These are phyloP conservation scores for Didymella arachidicola DNA, from an alignment of 2,329 filamentous ascomycete species.

Conservation along the genomic window DNA sequence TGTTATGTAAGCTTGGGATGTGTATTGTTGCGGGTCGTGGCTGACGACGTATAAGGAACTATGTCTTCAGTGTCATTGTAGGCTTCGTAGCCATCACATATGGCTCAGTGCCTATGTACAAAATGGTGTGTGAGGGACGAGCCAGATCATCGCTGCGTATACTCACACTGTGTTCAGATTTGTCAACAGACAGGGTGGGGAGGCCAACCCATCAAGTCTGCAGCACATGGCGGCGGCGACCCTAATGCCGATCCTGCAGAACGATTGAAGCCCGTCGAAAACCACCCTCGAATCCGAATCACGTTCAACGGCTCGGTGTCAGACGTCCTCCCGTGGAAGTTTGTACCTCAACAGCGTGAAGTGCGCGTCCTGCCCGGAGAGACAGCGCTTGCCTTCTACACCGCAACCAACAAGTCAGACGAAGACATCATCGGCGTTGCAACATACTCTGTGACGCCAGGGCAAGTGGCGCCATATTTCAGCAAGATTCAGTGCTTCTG, in stretches of 20 bases:
- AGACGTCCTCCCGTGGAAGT: slow-evolving; percentile 96
- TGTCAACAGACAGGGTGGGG: slow-evolving; percentile 90
- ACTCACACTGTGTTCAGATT: slow-evolving; percentile 60
- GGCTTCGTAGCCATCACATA: slow-evolving; percentile 83
- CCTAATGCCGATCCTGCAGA: slow-evolving; percentile 71
- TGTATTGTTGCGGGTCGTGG: not conserved
- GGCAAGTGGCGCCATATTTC: slow-evolving; percentile 95
- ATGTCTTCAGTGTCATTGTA: slow-evolving; percentile 77
- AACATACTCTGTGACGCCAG: slow-evolving; percentile 96
- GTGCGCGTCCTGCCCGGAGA: slow-evolving; percentile 94
- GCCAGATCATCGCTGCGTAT: fast-evolving
- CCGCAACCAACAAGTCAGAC: slow-evolving; percentile 87
- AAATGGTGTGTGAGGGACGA: slow-evolving; percentile 68
- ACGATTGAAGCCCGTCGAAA: slow-evolving; percentile 80
- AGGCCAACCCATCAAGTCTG: slow-evolving; percentile 86
- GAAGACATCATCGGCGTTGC: slow-evolving; percentile 97
- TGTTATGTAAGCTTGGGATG: slow-evolving; percentile 60
- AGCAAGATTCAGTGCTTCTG: slow-evolving; percentile 99
- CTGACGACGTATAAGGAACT: slow-evolving; percentile 62
- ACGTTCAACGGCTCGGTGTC: slow-evolving; percentile 97
- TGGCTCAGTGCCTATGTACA: slow-evolving; percentile 85
- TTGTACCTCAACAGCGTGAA: slow-evolving; percentile 94
- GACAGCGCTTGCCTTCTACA: slow-evolving; percentile 97
- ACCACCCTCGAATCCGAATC: slow-evolving; percentile 85
- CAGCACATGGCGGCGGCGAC: slow-evolving; percentile 66